phyloP scores from a whole-genome alignment of 2,329 filamentous ascomycete species.

The Fusarium poae region DNA sequence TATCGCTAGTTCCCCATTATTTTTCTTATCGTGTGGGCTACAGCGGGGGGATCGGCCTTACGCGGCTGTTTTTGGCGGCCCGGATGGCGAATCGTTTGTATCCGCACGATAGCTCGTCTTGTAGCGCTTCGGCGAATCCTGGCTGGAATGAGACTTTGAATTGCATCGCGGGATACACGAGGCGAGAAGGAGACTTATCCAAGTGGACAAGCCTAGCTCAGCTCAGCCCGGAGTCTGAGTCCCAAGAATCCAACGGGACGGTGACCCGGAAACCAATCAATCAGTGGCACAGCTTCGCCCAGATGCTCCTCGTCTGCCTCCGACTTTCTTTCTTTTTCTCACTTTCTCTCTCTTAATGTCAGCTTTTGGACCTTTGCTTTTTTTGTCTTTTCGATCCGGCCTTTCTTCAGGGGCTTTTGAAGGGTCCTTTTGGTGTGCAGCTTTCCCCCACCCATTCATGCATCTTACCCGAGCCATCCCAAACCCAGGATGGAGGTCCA shows the following conservation, averaged over 20 bases:
- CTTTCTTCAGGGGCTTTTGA: conserved; percentile 32
- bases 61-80: conserved; percentile 21
- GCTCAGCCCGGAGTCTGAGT: conserved; percentile 11
- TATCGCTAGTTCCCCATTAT: conserved; percentile 23
- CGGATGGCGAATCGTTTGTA: conserved; percentile 31
- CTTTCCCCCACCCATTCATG: conserved; percentile 23
- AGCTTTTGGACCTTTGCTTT: background rate
- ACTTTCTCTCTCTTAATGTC: background rate
- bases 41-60: conserved; percentile 34
- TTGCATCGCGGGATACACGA: conserved; percentile 34
- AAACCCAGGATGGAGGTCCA: conserved; percentile 28
- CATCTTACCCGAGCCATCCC: conserved; percentile 35
- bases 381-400: background rate
- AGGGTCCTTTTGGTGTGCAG: conserved; percentile 31
- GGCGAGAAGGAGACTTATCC: conserved; percentile 9
- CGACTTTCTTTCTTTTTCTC: background rate
- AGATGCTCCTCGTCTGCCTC: conserved; percentile 6
- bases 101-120: conserved; percentile 21
- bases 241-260: conserved; percentile 36
- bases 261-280: conserved; percentile 40
- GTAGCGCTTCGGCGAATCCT: conserved; percentile 33
- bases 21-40: conserved; percentile 33
- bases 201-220: conserved; percentile 21
- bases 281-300: conserved; percentile 16
- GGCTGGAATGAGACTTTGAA: conserved; percentile 36